phyloP scores from a whole-genome alignment of 164 flowering plant species.

The Annona cherimola region DNA sequence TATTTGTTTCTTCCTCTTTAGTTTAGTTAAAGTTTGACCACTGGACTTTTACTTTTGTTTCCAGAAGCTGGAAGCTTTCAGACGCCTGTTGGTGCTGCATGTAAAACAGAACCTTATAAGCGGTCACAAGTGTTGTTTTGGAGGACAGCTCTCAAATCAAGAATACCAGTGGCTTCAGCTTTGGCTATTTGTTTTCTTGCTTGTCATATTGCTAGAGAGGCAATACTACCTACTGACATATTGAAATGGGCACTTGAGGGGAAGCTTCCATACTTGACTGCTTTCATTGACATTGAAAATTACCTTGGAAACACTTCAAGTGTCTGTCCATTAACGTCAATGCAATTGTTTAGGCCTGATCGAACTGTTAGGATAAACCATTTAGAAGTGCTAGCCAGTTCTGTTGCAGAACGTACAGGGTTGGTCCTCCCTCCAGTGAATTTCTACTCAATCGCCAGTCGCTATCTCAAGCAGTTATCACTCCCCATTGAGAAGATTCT shows the following conservation, averaged over 20 bases:
- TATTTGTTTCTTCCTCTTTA: not conserved
- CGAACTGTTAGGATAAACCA: slow-evolving; percentile 39
- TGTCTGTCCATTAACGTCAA: slow-evolving; percentile 55
- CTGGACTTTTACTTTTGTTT: slow-evolving; percentile 6
- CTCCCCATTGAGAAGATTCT: slow-evolving; percentile 63
- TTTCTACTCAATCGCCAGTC: slow-evolving; percentile 55
- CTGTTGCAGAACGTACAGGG: slow-evolving; percentile 53
- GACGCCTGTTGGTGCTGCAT: slow-evolving; percentile 11
- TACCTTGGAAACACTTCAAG: slow-evolving; percentile 35
- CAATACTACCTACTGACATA: slow-evolving; percentile 75
- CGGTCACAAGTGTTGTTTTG: slow-evolving; percentile 54
- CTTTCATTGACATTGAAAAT: slow-evolving; percentile 57
- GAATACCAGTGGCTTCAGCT: slow-evolving; percentile 52
- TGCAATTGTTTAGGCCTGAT: slow-evolving; percentile 64
- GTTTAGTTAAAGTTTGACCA: not conserved
- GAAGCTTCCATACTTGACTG: slow-evolving; percentile 75
- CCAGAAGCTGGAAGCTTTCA: slow-evolving; percentile 32
- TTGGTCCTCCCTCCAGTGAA: slow-evolving; percentile 83
- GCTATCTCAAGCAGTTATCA: slow-evolving; percentile 53
- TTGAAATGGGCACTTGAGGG: slow-evolving; percentile 76
- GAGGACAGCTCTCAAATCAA: slow-evolving; percentile 48
- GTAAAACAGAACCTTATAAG: slow-evolving; percentile 49
- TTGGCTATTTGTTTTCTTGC: slow-evolving; percentile 64
- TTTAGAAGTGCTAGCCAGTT: slow-evolving; percentile 64
- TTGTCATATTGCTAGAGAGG: slow-evolving; percentile 74